Conservation (phyloP, 2,329 filamentous ascomycete genomes). For the Fusarium caatingaense region DNA sequence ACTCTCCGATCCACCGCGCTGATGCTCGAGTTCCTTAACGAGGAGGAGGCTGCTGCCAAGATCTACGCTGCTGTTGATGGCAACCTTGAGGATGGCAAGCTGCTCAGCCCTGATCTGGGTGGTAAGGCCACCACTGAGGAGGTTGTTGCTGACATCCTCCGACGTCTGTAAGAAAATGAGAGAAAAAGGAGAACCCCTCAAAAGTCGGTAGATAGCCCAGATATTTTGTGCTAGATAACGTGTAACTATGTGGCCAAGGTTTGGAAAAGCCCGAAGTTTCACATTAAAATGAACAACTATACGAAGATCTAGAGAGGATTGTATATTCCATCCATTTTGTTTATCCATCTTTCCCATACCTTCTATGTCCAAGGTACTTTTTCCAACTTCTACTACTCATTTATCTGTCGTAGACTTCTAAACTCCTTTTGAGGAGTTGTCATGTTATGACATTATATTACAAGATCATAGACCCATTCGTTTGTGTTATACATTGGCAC, state of each 20-base stretch:
- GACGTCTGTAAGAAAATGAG: conserved; percentile 72
- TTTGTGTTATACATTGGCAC: conserved; percentile 42
- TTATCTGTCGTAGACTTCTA: conserved; percentile 35
- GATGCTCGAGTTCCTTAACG: conserved; percentile 95
- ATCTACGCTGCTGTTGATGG: conserved; percentile 94
- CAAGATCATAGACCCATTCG: conserved; percentile 42
- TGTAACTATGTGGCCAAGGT: neutral
- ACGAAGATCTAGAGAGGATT: conserved; percentile 40
- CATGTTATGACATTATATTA: conserved; percentile 43
- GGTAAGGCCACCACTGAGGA: conserved; percentile 87
- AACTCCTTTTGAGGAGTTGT: conserved; percentile 17
- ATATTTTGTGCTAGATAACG: conserved; percentile 1
- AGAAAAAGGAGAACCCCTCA: neutral
- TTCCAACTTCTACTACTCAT: conserved; percentile 23
- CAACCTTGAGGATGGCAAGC: conserved; percentile 84
- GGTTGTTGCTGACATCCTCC: conserved; percentile 88
- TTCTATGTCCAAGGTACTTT: neutral
- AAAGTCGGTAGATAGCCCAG: conserved; percentile 20
- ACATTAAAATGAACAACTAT: conserved; percentile 3
- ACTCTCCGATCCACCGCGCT: conserved; percentile 90
- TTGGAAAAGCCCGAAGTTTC: conserved; percentile 7
- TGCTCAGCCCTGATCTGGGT: conserved; percentile 90
- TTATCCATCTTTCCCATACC: conserved; percentile 24
- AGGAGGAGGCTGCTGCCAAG: conserved; percentile 85
- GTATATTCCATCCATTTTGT: conserved; percentile 39